Evolutionary conservation across 2,329 filamentous ascomycete genomes (phyloP), one percentile per base, ranked within the genome.

Genomic region (Elsinoe ampelina): DNA sequence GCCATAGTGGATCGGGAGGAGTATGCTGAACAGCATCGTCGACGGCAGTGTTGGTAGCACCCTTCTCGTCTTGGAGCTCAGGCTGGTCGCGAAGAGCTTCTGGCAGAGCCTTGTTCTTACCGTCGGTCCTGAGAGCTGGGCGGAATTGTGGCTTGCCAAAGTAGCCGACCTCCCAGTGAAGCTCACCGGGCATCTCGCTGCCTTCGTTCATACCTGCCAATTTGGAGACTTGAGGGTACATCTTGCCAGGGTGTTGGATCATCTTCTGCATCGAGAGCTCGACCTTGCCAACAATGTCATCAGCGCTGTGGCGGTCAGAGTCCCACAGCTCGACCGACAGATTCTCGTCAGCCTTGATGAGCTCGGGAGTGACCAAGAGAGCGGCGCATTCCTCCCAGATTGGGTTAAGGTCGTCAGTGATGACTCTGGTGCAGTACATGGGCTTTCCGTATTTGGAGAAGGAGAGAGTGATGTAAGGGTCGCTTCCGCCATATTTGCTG

Each of bases 371-470:
- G 5, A 98, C 88, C 13, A 96, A 75, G 15, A 97, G 77, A 39
- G 89, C 90, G 42, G 88, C 84, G 1, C 83, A 87, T 72, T 97
- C 93, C 65, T 93, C 87, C 76, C 95, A 97, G 3, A 95, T 79
- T 0, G 93, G 93, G 66, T 97, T 95, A 56, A 95, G 79, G 63
- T 96, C 87, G 66, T 97, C 92, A 54, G 92, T 89, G 61, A 97
- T 96, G 54, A 97, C 91, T 48, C 93, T 84, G 1, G 93, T 97
- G 71, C 91, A 96, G 72, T 95, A 97, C 81, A 95, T 95, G 1
- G 92, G 92, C 73, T 98, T 98, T 57, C 87, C 88, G 64, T 96
- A 97, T 70, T 97, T 96, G 65, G 89, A 95, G 76, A 95, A 97
- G 39, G 87, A 86, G 35, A 97, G 79, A 32, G 92, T 96, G 68